Base-by-base conservation (phyloP, 257 asterid genomes). In the Petunia axillaris region DNA sequence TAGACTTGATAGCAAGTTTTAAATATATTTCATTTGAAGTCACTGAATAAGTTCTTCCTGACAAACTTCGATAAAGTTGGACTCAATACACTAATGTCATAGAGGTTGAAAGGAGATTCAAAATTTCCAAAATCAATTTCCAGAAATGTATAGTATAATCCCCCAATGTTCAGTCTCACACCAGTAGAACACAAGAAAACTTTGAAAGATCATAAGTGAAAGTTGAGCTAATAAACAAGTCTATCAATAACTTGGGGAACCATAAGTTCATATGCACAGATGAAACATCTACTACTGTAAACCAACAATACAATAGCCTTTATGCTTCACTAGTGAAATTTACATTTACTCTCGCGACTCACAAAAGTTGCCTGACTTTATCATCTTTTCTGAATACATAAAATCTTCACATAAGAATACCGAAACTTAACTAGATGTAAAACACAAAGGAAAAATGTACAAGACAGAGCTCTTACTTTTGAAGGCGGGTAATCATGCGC, bases 381-480 rank as follows among this genome's bases (percentile, higher is more conserved):
- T 50, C 78, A 50, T 73, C 14, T 35, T 50, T 48, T 50, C 62
- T 6, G 52, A 9, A 73, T 50, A 52, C 1, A 46, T 50, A 50
- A 50, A 2, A 48, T 36, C 78, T 73, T 82, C 70, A 54, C 40
- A 48, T 43, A 58, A 60, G 79, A 73, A 73, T 1, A 50, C 35
- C 46, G 50, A 62, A 73, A 73, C 46, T 11, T 73, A 50, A 50
- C 46, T 38, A 73, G 78, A 73, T 50, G 35, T 14, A 44, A 2
- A 54, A 68, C 39, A 63, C 39, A 67, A 55, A 46, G 64, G 13
- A 73, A 44, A 65, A 64, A 80, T 38, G 81, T 60, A 4, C 35
- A 70, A 80, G 81, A 84, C 62, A 41, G 41, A 11, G 73, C 82
- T 83, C 94, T 93, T 91, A 95, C 99, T 88, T 87, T 76, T 90